Evolutionary conservation across 2,329 filamentous ascomycete genomes (phyloP).

Genomic region (Fusarium globosum): DNA sequence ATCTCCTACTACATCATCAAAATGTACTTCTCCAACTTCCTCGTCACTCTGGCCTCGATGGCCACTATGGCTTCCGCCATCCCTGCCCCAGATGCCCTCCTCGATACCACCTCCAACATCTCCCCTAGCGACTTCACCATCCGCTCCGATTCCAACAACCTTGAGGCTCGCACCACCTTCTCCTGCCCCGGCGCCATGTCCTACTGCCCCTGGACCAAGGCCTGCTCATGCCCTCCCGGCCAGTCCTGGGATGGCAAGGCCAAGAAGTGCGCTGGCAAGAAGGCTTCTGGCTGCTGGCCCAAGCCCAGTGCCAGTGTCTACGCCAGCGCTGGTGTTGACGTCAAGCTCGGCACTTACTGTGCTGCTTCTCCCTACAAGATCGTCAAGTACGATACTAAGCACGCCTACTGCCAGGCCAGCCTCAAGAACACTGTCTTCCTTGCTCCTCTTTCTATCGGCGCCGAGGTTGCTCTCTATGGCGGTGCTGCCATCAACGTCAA

Average conservation of each 20-base stretch:
- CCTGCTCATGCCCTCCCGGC: constrained; percentile 58
- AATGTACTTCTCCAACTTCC: constrained; percentile 48
- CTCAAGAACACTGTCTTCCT: constrained; percentile 50
- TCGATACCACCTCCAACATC: constrained; percentile 45
- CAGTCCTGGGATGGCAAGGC: constrained; percentile 50
- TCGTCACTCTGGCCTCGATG: constrained; percentile 42
- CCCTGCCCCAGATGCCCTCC: constrained; percentile 41
- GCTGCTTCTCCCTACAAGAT: constrained; percentile 52
- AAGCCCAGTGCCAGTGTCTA: constrained; percentile 45
- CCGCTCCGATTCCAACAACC: constrained; percentile 25
- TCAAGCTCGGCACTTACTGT: constrained; percentile 49
- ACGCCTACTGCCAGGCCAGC: constrained; percentile 52
- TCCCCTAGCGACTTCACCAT: constrained; percentile 31
- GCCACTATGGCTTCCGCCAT: constrained; percentile 44
- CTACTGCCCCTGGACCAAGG: constrained; percentile 53
- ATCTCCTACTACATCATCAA: constrained; percentile 18
- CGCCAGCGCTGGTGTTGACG: constrained; percentile 33
- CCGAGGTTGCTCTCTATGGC: constrained; percentile 43
- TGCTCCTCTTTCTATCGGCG: constrained; percentile 44
- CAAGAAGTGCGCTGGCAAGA: constrained; percentile 44
- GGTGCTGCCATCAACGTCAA: constrained; percentile 43
- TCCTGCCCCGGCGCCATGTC: constrained; percentile 49
- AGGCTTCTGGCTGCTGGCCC: constrained; percentile 49
- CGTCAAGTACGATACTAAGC: constrained; percentile 48
- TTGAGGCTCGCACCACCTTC: constrained; percentile 44